Base-by-base conservation (phyloP, 345 rosid species). In the Syzygium aqueum region DNA sequence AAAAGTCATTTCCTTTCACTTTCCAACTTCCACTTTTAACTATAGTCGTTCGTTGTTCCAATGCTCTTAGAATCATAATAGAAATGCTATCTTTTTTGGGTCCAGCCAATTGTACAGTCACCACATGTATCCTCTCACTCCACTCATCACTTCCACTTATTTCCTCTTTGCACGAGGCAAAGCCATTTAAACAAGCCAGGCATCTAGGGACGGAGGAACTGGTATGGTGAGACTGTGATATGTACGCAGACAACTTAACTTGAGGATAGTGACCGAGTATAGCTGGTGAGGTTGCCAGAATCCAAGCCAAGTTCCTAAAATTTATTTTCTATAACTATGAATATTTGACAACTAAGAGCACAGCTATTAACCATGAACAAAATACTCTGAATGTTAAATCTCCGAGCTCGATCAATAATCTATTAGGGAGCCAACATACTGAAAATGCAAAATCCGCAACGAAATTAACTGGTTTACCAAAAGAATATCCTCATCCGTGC, bases 401-500 rank as follows among this genome's bases (percentile, higher is more conserved):
- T 73, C 82, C 27, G 1, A 73, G 82, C 4, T 73, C 8, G 1
- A 73, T 73, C 27, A 1, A 73, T 73, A 19, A 37, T 73, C 82
- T 37, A 73, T 40, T 73, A 19, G 7, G 5, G 19, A 73, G 82
- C 27, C 6, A 40, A 73, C 27, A 37, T 19, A 37, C 82, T 33
- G 27, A 73, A 33, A 73, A 73, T 37, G 82, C 21, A 73, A 73
- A 73, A 37, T 37, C 49, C 0, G 0, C 8, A 37, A 43, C 49
- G 5, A 37, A 73, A 73, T 15, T 52, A 37, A 77, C 23, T 54
- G 83, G 51, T 93, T 93, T 93, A 96, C 98, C 96, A 95, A 84
- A 85, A 95, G 94, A 91, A 96, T 94, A 93, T 96, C 98, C 91
- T 96, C 98, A 15, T 96, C 98, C 6, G 98, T 96, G 40, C 98